These are phyloP conservation scores for Picocystis salinarum DNA, from an alignment of 139 green algal genomes.

Conservation along the genomic window DNA sequence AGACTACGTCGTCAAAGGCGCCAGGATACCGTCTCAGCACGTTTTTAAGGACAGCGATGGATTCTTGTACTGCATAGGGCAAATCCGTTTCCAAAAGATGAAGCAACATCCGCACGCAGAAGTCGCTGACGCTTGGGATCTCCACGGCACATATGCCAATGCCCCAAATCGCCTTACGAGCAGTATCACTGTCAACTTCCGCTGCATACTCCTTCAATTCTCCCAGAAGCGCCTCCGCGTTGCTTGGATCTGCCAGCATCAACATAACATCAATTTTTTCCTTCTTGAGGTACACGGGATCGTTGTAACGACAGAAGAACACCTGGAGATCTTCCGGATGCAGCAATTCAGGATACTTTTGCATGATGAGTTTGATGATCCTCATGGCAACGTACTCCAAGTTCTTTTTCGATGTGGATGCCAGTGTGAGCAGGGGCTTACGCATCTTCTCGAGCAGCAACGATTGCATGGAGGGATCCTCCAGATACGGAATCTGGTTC, in stretches of 20 bases:
- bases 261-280: conserved; percentile 99
- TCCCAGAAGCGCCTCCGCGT: conserved; percentile 87
- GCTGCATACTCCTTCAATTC: conserved; percentile 99
- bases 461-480: too few relatives aligned
- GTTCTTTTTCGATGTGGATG: conserved; percentile 76
- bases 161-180: conserved; percentile 67
- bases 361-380: conserved; percentile 93
- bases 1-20: conserved; percentile 85
- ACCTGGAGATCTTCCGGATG: too few relatives aligned
- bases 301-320: conserved; percentile 99
- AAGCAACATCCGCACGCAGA: conserved; percentile 91
- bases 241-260: conserved; percentile 62
- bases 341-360: conserved; percentile 47
- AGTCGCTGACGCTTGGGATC: conserved; percentile 70
- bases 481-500: too few relatives aligned
- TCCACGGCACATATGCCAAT: conserved; percentile 88
- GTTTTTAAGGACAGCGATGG: conserved; percentile 91
- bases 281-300: conserved; percentile 97
- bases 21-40: conserved; percentile 33
- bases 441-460: conserved; percentile 56
- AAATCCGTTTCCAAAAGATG: conserved; percentile 91
- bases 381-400: conserved; percentile 95
- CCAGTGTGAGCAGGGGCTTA: conserved; percentile 86
- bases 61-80: conserved; percentile 96
- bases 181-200: conserved; percentile 98